A percentile compares a stretch with the other conserved stretches of the same genome.
phyloP scores from a whole-genome alignment of 1,284 basidiomycete species.

The Thecaphora frezii region DNA sequence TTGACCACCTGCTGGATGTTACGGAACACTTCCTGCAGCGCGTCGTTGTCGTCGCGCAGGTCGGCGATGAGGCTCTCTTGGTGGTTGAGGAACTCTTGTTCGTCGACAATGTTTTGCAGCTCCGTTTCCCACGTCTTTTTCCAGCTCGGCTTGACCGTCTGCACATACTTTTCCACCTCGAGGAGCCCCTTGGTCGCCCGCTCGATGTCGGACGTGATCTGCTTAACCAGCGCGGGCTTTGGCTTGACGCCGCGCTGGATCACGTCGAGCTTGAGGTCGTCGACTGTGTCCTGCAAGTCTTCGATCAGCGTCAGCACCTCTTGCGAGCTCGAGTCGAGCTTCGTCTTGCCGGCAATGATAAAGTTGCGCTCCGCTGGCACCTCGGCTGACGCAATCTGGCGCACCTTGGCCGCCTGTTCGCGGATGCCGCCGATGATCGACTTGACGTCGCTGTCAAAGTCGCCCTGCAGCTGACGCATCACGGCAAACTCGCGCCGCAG shows the following conservation, averaged over 20 bases:
- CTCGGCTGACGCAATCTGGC: conserved; percentile 69
- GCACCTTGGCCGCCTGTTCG: conserved; percentile 79
- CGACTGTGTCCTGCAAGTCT: conserved; percentile 88
- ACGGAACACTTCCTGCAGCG: conserved; percentile 54
- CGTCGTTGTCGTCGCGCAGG: conserved; percentile 48
- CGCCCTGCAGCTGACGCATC: conserved; percentile 89
- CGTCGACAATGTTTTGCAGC: conserved; percentile 92
- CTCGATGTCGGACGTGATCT: conserved; percentile 74
- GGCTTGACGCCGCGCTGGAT: conserved; percentile 85
- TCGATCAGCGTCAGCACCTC: conserved; percentile 89
- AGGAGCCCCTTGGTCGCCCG: conserved; percentile 73
- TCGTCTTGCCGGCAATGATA: conserved; percentile 86
- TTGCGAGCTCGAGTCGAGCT: conserved; percentile 83
- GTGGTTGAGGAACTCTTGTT: conserved; percentile 81
- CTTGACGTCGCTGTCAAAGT: conserved; percentile 88
- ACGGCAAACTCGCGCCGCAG: conserved; percentile 88
- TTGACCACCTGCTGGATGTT: conserved; percentile 58
- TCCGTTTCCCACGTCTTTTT: conserved; percentile 98
- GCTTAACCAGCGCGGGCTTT: conserved; percentile 72
- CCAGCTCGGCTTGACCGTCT: conserved; percentile 92
- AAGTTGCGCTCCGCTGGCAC: conserved; percentile 84
- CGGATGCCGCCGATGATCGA: conserved; percentile 76
- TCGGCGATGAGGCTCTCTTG: conserved; percentile 55
- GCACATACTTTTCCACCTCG: conserved; percentile 79
- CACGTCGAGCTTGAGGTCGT: conserved; percentile 87